These are phyloP conservation scores for Lachnellula cervina DNA, from an alignment of 2,329 filamentous ascomycete genomes.

Conservation along the genomic window DNA sequence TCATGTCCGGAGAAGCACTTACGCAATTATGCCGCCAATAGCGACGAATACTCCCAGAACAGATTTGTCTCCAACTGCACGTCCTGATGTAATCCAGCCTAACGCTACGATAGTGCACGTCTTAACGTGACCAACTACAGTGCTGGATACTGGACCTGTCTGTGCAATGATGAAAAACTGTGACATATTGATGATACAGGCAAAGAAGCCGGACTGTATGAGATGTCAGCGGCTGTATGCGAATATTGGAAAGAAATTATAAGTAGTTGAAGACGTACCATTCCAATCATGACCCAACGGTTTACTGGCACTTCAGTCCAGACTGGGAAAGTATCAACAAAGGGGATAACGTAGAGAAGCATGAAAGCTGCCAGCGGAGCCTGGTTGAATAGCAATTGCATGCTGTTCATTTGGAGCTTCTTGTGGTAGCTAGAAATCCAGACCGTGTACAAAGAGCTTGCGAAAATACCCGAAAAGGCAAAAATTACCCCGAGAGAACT, in stretches of 20 bases:
- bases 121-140: conserved; percentile 62
- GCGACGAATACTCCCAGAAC: conserved; percentile 52
- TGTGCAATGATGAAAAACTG: conserved; percentile 60
- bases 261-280: conserved; percentile 38
- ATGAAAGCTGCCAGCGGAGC: conserved; percentile 58
- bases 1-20: conserved; percentile 25
- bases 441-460: conserved; percentile 63
- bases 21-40: conserved; percentile 53
- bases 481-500: conserved; percentile 57
- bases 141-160: conserved; percentile 59
- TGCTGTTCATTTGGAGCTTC: conserved; percentile 60
- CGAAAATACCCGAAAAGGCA: conserved; percentile 58
- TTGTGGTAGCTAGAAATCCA: conserved; percentile 64
- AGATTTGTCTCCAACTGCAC: conserved; percentile 51
- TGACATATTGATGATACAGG: conserved; percentile 60
- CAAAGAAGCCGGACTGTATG: conserved; percentile 55
- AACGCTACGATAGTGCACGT: conserved; percentile 61
- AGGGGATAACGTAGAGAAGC: conserved; percentile 61
- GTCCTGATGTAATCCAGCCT: conserved; percentile 53
- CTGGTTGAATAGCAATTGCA: conserved; percentile 66
- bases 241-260: conserved; percentile 1
- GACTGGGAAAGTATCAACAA: conserved; percentile 57
- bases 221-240: conserved; percentile 15
- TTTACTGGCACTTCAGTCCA: conserved; percentile 47
- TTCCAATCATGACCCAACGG: conserved; percentile 53